Base-by-base conservation (phyloP, 768 basidiomycete species). In the Lactarius tabidus region DNA sequence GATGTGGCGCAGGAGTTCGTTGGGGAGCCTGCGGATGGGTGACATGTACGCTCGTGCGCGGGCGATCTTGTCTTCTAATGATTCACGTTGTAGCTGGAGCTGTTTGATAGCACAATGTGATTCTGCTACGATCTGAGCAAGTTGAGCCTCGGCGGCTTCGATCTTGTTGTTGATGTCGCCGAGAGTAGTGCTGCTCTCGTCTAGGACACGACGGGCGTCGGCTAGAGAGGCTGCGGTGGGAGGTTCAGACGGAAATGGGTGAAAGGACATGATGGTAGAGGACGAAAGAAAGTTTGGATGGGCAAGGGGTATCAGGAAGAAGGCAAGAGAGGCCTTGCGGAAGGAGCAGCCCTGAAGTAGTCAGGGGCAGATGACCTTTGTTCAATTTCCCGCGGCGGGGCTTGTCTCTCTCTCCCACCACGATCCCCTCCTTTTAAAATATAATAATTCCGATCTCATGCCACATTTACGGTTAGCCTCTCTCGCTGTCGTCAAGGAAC, bases 1-100 rank as follows among this genome's bases (percentile, higher is more conserved):
- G 70, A 93, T 84, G 64, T 86, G 82, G 60, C 87, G 80, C 57
- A 91, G 79, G n/a, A 93, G 77, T 69, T 93, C 91, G 41, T 81
- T 76, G 1, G 90, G 90, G 29, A 93, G 78, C 48, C 87, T 78
- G 33, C 87, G 79, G 67, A 92, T 86, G 36, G 89, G 89, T 14
- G 90, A 83, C 63, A 91, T 79, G 71, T 89, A 91, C 1, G 87
- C 87, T 73, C 81, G 76, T 4, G 85, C 81, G 28, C 77, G 77
- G 33, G 75, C 73, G 43, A 85, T 77, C 51, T 78, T 77, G 31
- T 82, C 76, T 71, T 88, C 81, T 26, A 90, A 68, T 7, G 64
- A 70, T 18, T 71, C 72, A 55, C 81, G 82, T 70, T 89, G 83
- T 41, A 71, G 67, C 69, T 82, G 76, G 70, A 91, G 73, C 57